A percentile compares a stretch with the other conserved stretches of the same genome.
Evolutionary conservation across 2,329 filamentous ascomycete genomes (phyloP).

Genomic region (Neofusicoccum sp.): DNA sequence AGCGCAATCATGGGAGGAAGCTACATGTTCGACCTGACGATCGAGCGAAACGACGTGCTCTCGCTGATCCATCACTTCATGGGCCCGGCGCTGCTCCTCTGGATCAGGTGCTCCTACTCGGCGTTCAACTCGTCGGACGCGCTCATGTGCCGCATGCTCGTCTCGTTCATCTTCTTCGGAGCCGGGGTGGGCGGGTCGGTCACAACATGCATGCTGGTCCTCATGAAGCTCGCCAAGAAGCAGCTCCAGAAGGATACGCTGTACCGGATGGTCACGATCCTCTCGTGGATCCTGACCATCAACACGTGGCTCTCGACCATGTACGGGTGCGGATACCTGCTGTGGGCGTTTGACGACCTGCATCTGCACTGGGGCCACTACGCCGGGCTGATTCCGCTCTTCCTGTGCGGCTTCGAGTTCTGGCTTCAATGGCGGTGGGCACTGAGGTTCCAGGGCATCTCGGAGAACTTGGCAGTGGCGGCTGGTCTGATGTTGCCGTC

Average conservation of each 20-base stretch:
- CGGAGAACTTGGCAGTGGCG: neutral
- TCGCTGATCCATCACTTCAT: neutral
- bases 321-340: neutral
- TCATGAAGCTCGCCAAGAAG: neutral
- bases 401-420: neutral
- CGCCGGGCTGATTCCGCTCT: neutral
- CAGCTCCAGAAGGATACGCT: neutral
- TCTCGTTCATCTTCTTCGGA: neutral
- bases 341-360: neutral
- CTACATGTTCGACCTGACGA: constrained; percentile 9
- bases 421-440: constrained; percentile 4
- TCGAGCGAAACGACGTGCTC: neutral
- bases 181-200: neutral
- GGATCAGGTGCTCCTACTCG: neutral
- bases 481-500: neutral
- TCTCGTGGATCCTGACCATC: neutral
- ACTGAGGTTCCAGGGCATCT: neutral
- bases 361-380: neutral
- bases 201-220: constrained; percentile 3
- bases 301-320: constrained; percentile 1
- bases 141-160: neutral
- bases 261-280: neutral
- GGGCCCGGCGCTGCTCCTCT: neutral
- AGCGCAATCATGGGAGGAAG: constrained; percentile 1
- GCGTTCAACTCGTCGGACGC: neutral